Percentiles rank a stretch among this genome's conserved stretches.
These are phyloP conservation scores for Zygosaccharomyces lentus DNA, from an alignment of 805 yeast genomes.

Conservation along the genomic window DNA sequence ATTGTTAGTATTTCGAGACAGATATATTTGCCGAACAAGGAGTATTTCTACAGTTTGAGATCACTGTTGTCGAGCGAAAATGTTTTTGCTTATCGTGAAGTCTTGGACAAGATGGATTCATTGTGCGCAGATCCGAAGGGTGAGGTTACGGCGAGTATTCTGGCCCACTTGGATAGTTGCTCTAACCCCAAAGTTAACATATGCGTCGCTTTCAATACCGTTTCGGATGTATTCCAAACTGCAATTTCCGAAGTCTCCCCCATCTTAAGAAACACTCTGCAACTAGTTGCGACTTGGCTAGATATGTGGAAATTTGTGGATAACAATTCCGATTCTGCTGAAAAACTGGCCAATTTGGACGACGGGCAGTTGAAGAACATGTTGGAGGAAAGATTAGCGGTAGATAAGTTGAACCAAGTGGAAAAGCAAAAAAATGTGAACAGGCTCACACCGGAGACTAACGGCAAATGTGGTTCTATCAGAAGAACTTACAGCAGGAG, in stretches of 20 bases:
- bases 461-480: conserved; percentile 4
- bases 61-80: conserved; percentile 24
- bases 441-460: conserved; percentile 5
- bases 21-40: conserved; percentile 26
- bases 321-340: conserved; percentile 12
- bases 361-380: conserved; percentile 20
- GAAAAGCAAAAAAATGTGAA: conserved; percentile 9
- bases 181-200: conserved; percentile 14
- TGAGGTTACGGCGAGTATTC: conserved; percentile 7
- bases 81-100: conserved; percentile 24
- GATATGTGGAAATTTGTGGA: conserved; percentile 26
- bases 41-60: conserved; percentile 14
- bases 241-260: conserved; percentile 16
- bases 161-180: conserved; percentile 11
- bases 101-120: conserved; percentile 18
- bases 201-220: conserved; percentile 20
- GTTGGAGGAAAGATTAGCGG: conserved; percentile 28
- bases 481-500: conserved; percentile 12
- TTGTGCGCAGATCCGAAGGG: conserved; percentile 12
- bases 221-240: conserved; percentile 20
- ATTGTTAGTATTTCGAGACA: conserved; percentile 25
- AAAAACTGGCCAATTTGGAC: conserved; percentile 13
- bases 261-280: conserved; percentile 14
- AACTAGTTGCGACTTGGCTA: conserved; percentile 16
- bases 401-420: conserved; percentile 24